Base-by-base conservation (phyloP, 2,329 filamentous ascomycete species). In the Myriosclerotinia scirpicola region DNA sequence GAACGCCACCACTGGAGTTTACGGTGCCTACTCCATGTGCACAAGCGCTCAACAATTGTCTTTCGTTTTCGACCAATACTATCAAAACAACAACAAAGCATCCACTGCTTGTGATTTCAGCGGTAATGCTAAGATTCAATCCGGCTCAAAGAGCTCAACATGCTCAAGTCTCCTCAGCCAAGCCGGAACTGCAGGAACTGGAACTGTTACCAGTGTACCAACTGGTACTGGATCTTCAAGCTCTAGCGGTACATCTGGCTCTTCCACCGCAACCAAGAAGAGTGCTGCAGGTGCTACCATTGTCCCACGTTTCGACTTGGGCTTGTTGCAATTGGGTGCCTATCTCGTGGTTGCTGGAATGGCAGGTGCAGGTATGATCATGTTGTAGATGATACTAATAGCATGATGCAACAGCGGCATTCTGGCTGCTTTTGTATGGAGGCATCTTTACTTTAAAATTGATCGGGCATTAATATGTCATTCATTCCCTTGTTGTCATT, bases 1-100 rank as follows among this genome's bases (percentile, higher is more conserved):
- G 73, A 90, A 93, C 78, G 84, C 84, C 62, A 85, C 84, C 68
- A 84, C 82, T 26, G 91, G 90, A 74, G 80, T 83, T 69, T 95
- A 91, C 78, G 91, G 91, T 72, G 85, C 90, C 58, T 92, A 91
- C 82, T 86, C 87, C 78, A 92, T 92, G 87, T 96, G 91, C 82
- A 82, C 83, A 72, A 75, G 85, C 73, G 82, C 83, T 72, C 83
- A 91, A 79, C 86, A 93, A 83, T 85, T 96, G 52, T 86, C 85
- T 67, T 93, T 85, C 77, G 89, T 87, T 59, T 84, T 93, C 71
- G 87, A 93, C 80, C 79, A 85, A 73, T 94, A 93, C 83, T 91
- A 90, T 81, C 76, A 82, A 72, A 78, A 77, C 71, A 82, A 88
- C 75, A 80, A 83, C 72, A 81, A 81, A 69, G 78, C 79, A 60